A percentile compares a stretch with the other conserved stretches of the same genome.
Conservation (phyloP, 1,284 basidiomycete species). For the Boletus sp. region DNA sequence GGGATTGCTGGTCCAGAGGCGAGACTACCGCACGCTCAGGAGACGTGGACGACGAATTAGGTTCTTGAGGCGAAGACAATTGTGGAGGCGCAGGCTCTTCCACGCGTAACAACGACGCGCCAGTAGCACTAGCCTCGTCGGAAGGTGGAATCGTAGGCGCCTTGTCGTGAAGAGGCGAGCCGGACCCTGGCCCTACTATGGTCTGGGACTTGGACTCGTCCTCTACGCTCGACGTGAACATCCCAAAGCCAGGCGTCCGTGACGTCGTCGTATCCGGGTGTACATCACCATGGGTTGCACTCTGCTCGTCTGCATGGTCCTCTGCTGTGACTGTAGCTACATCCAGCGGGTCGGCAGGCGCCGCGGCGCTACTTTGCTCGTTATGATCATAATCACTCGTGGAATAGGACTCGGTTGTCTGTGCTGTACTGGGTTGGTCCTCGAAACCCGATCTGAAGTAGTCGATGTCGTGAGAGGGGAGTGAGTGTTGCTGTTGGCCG, state of each 20-base stretch:
- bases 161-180: constrained; percentile 8
- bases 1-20: constrained; percentile 48
- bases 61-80: constrained; percentile 23
- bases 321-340: constrained; percentile 35
- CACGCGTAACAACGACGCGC: constrained; percentile 2
- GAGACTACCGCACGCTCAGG: constrained; percentile 40
- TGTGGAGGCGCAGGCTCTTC: constrained; percentile 14
- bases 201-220: constrained; percentile 11
- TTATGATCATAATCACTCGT: constrained; percentile 16
- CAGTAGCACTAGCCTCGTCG: constrained; percentile 11
- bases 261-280: constrained; percentile 16
- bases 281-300: constrained; percentile 20
- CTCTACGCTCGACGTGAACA: constrained; percentile 22
- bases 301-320: constrained; percentile 39
- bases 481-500: constrained; percentile 26
- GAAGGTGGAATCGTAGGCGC: constrained; percentile 2
- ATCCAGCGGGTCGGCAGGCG: constrained; percentile 42
- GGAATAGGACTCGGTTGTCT: constrained; percentile 25
- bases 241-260: constrained; percentile 27
- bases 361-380: constrained; percentile 17
- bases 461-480: constrained; percentile 27
- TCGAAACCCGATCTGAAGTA: constrained; percentile 35
- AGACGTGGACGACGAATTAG: constrained; percentile 19
- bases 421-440: constrained; percentile 27
- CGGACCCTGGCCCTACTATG: constrained; percentile 14